Percentiles rank a stretch among this genome's conserved stretches.
phyloP scores from a whole-genome alignment of 345 rosid species.

The Dovyalis caffra region DNA sequence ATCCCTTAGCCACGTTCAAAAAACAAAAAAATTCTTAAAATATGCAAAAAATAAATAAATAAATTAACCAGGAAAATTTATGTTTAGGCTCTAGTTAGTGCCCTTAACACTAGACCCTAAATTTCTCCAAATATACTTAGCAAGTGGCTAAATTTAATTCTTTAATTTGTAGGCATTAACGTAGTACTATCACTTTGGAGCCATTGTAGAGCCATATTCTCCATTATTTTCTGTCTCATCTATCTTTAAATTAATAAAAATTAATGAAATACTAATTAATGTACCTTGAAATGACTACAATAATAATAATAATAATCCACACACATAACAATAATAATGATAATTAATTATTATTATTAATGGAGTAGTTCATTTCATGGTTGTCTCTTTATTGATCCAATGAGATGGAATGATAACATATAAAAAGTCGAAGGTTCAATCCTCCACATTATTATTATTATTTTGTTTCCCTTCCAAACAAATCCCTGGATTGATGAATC shows the following conservation, averaged over 20 bases:
- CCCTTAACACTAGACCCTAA: too few relatives aligned
- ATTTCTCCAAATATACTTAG: too few relatives aligned
- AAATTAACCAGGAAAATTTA: too few relatives aligned
- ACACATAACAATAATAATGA: too few relatives aligned
- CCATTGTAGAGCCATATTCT: not conserved
- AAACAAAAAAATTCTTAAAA: too few relatives aligned
- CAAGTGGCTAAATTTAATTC: too few relatives aligned
- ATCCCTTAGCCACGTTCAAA: too few relatives aligned
- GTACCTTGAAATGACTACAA: not conserved
- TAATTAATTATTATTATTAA: too few relatives aligned
- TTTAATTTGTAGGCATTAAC: not conserved
- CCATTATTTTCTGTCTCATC: not conserved
- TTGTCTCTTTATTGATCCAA: not conserved
- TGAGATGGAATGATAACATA: not conserved
- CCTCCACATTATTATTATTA: too few relatives aligned
- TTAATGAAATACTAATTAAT: not conserved
- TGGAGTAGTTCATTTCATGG: constrained; percentile 3
- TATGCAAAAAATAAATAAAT: too few relatives aligned
- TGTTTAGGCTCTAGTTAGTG: too few relatives aligned
- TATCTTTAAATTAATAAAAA: not conserved
- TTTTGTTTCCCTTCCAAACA: not conserved
- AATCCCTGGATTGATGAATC: not conserved
- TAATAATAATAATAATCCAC: too few relatives aligned
- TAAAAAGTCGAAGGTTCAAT: not conserved
- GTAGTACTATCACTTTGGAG: not conserved